Conservation (phyloP, 2,329 filamentous ascomycete species). For the Diaporthe ilicicola region DNA sequence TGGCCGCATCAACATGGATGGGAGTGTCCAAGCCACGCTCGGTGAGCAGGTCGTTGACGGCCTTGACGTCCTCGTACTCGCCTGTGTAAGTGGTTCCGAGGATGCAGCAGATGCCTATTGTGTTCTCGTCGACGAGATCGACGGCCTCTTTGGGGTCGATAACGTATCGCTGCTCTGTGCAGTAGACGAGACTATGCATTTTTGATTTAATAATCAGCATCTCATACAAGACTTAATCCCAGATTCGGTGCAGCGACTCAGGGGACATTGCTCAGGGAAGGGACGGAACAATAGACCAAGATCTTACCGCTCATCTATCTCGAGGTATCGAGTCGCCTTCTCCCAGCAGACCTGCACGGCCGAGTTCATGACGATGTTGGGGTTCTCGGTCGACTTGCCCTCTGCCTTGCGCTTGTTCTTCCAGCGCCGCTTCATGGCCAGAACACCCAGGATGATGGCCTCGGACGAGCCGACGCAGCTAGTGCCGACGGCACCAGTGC, state of each 20-base stretch:
- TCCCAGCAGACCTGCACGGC: constrained; percentile 98
- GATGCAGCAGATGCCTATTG: constrained; percentile 92
- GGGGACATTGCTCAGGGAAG: neutral
- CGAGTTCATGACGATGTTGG: constrained; percentile 95
- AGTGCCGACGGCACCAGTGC: constrained; percentile 77
- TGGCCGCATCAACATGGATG: constrained; percentile 55
- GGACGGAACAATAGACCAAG: no score
- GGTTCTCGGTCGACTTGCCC: constrained; percentile 80
- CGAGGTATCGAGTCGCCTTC: constrained; percentile 80
- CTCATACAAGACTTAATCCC: no score
- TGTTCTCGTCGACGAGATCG: constrained; percentile 70
- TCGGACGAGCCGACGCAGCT: constrained; percentile 90
- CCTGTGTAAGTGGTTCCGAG: constrained; percentile 94
- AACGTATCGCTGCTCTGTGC: constrained; percentile 67
- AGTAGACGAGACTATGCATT: constrained; percentile 69
- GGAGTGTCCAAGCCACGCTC: constrained; percentile 79
- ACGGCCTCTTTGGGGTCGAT: constrained; percentile 71
- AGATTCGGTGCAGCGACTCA: neutral
- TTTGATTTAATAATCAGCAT: neutral
- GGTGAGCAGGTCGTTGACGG: constrained; percentile 85
- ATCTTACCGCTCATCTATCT: constrained; percentile 75
- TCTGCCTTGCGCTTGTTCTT: constrained; percentile 84
- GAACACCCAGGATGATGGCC: constrained; percentile 81
- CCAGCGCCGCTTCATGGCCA: constrained; percentile 97
- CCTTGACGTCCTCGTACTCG: constrained; percentile 93